Base-by-base conservation (phyloP, 2,329 filamentous ascomycete genomes). In the Davidsoniella eucalypti region DNA sequence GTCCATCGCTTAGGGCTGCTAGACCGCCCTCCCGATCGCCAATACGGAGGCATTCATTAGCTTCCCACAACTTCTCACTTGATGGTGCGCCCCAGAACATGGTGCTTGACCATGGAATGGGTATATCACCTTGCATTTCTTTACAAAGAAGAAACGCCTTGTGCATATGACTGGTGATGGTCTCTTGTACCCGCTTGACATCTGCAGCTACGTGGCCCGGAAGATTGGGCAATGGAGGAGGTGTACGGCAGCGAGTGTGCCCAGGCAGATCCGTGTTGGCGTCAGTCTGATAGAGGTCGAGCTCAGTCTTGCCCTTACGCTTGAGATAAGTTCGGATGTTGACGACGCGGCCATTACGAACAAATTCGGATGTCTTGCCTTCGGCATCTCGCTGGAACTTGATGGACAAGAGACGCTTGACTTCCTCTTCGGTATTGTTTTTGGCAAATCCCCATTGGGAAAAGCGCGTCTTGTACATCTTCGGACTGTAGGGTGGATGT, bases 381-480 rank as follows among this genome's bases (percentile, higher is more conserved):
- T 71, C 67, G 3, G 70, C 70, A 56, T 71, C 70, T 41, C 70
- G 68, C 56, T 72, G 69, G 43, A 72, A 71, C 54, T 73, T 72
- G 60, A 71, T 69, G 38, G 69, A 70, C 7, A 73, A 59, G 46
- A 73, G 61, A 16, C 66, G 63, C 57, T 71, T 70, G 6, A 73
- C 69, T 51, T 73, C 70, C 23, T 71, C 69, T 52, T 73, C 70
- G 40, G 69, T 73, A 54, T 73, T 73, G 52, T 73, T 73, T 61
- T 73, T 73, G 39, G 69, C 70, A 54, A 73, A 73, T 0, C 70
- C 70, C 70, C 70, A 73, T 54, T 72, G 69, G 12, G 71, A 71
- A 56, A 73, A 73, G 21, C 70, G 63, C n/a, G 70, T 72, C 57
- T 73, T 73, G 59, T 73, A 73, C 70, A 73, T 73, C 55, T 72